Evolutionary conservation across 495 filamentous ascomycete genomes (phyloP), one percentile per base, ranked within the genome.

Genomic region (Articulospora tetracladia): DNA sequence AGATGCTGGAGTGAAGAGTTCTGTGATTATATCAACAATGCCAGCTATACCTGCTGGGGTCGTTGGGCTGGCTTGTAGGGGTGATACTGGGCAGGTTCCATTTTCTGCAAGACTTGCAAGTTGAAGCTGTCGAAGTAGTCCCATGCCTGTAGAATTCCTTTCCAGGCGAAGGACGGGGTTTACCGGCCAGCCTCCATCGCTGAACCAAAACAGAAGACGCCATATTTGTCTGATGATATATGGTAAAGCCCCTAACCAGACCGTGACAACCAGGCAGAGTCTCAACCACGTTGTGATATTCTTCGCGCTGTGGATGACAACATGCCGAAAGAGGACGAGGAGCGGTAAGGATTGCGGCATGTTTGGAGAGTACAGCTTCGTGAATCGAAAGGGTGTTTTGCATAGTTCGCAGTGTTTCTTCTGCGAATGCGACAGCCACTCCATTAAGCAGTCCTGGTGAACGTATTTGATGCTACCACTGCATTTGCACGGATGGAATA

Each of bases 381-480:
- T 99, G 73, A 99, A 99, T 36, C 90, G 88, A 71, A 97, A 99
- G 0, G 91, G 85, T 22, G 95, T 99, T 73, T 98, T 98, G 84
- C 94, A 99, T 17, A 99, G 85, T 78, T 99, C 94, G 77, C 94
- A 99, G 79, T 98, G 88, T 72, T 97, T 97, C 83, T 97, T 98
- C 71, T 97, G 93, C 1, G 92, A 96, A 70, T 99, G 94, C 24
- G 91, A 89, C 20, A 99, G 77, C 94, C 94, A 99, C 76, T 97
- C 92, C 83, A 98, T 95, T 70, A 99, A 76, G 70, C 94, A 99
- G 65, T 92, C 87, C 72, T 99, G 94, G 74, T 99, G 94, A 53
- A 99, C 94, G 68, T 89, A 93, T 73, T 96, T 97, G 74, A 99
- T 99, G 73, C 92, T 97, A 17, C 94, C 94, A 69, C 90, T 96